Evolutionary conservation across 345 rosid species (phyloP).

Genomic region (Rhizophora apiculata): DNA sequence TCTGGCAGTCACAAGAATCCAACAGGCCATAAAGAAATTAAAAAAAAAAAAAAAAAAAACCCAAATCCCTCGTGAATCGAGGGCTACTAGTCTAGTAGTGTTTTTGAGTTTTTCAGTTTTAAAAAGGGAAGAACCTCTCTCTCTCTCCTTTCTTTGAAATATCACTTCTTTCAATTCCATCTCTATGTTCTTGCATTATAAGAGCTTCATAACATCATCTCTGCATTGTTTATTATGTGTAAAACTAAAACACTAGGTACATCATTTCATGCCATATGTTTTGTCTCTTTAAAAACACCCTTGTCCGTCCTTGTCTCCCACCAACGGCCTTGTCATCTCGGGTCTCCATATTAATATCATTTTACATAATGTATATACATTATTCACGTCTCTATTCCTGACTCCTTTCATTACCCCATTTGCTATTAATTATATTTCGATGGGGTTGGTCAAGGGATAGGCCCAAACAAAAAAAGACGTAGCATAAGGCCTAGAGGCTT

Average conservation of each 20-base stretch:
- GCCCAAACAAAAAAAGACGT: too few species aligned
- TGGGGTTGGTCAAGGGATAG: too few species aligned
- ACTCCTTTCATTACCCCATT: background rate
- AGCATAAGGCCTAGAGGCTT: too few species aligned
- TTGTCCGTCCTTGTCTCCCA: constrained; percentile 41
- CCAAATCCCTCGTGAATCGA: constrained; percentile 43
- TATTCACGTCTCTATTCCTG: too few species aligned
- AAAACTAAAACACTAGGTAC: constrained; percentile 18
- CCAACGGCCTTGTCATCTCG: constrained; percentile 31
- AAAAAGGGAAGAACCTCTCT: too few species aligned
- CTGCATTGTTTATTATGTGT: background rate
- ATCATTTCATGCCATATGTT: constrained; percentile 43
- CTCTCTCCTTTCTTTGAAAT: background rate
- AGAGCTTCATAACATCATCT: background rate
- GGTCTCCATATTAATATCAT: background rate
- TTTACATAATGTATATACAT: too few species aligned
- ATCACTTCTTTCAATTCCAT: background rate
- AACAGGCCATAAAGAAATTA: constrained; percentile 1
- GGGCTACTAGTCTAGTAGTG: constrained; percentile 11
- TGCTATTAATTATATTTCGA: too few species aligned
- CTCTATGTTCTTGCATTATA: too few species aligned
- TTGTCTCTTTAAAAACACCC: constrained; percentile 48
- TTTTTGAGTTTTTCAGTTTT: background rate
- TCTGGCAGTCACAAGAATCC: constrained; percentile 34
- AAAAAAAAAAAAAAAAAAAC: background rate